Percentiles rank a stretch among this genome's conserved stretches.
These are phyloP conservation scores for Acidomyces sp. DNA, from an alignment of 495 filamentous ascomycete genomes.

Conservation along the genomic window DNA sequence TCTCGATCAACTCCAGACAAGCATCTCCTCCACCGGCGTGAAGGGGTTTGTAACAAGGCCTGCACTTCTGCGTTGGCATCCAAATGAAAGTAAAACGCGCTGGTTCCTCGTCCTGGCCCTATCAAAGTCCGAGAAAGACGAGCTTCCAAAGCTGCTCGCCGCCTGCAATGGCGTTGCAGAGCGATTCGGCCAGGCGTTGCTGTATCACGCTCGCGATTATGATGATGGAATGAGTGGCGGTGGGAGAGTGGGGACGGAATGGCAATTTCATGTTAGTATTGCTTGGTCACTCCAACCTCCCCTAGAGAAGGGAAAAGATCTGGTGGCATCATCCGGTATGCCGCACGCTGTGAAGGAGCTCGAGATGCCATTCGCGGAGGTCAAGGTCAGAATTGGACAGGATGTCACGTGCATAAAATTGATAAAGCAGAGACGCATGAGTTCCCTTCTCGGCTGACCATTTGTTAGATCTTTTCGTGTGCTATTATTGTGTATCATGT, in stretches of 20 bases:
- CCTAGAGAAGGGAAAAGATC: not conserved
- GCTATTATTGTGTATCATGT: too few relatives aligned
- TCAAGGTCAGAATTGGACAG: constrained; percentile 19
- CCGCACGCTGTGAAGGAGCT: not conserved
- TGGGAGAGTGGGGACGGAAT: constrained; percentile 1
- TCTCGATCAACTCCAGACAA: constrained; percentile 31
- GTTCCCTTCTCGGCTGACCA: too few relatives aligned
- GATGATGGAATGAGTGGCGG: constrained; percentile 1
- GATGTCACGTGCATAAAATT: constrained; percentile 5
- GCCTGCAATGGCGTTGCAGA: constrained; percentile 50
- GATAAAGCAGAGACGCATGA: too few relatives aligned
- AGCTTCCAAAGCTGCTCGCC: constrained; percentile 49
- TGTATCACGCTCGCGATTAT: constrained; percentile 38
- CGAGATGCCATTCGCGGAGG: constrained; percentile 8
- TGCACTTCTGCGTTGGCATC: constrained; percentile 47
- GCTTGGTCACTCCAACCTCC: constrained; percentile 39
- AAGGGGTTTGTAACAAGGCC: constrained; percentile 36
- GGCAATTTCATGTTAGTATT: constrained; percentile 67
- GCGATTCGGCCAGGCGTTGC: constrained; percentile 52
- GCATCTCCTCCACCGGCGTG: constrained; percentile 33
- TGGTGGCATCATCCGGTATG: not conserved
- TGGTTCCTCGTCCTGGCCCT: constrained; percentile 77
- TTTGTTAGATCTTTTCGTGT: too few relatives aligned
- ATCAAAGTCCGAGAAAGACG: constrained; percentile 34
- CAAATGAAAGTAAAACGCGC: constrained; percentile 59